phyloP scores from a whole-genome alignment of 345 rosid species.

The Pelargonium nanum region DNA sequence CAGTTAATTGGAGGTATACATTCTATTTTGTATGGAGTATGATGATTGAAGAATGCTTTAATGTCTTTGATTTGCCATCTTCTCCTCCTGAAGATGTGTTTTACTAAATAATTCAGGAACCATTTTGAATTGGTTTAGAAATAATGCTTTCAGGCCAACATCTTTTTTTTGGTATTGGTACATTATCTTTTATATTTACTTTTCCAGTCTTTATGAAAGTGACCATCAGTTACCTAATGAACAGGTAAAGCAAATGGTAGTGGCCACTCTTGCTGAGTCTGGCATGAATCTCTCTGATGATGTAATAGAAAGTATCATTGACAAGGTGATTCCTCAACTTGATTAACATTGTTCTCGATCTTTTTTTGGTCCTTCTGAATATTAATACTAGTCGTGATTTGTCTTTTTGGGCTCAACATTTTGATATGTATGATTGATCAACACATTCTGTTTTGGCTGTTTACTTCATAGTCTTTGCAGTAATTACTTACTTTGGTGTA shows the following conservation, averaged over 20 bases:
- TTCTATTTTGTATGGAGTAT: no score
- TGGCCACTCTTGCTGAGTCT: conserved; percentile 84
- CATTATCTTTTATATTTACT: neutral
- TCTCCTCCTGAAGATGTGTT: no score
- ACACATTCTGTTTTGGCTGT: neutral
- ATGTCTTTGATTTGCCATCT: no score
- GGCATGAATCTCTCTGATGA: conserved; percentile 80
- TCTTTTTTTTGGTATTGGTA: neutral
- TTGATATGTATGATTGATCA: neutral
- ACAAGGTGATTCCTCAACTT: conserved; percentile 39
- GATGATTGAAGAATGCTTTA: no score
- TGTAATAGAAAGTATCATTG: conserved; percentile 68
- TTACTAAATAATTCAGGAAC: no score
- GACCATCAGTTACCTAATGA: neutral
- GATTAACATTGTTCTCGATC: neutral
- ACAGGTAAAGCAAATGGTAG: conserved; percentile 84
- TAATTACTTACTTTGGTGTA: neutral
- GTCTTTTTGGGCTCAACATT: neutral
- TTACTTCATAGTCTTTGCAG: neutral
- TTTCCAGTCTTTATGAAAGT: neutral
- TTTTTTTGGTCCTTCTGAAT: no score
- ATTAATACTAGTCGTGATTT: neutral
- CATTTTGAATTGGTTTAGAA: no score
- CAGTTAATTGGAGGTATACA: neutral
- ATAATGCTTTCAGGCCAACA: no score